Evolutionary conservation across 2,329 filamentous ascomycete genomes (phyloP), one percentile per base, ranked within the genome.

Genomic region (Penicillium sumatraense): DNA sequence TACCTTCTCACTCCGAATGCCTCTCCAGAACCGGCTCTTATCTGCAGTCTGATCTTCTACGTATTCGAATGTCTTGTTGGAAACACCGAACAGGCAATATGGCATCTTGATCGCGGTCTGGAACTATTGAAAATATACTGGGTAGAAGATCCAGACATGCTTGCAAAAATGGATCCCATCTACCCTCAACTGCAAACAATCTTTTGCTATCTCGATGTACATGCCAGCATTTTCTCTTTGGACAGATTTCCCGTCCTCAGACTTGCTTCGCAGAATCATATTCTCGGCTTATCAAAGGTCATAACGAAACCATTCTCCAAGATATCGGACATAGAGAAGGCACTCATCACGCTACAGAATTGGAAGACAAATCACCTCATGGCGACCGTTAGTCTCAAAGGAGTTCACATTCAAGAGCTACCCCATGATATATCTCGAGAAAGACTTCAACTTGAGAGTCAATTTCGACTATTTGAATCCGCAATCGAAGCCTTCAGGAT

Each of bases 1-100:
- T 61, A 66, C 46, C 63, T 69, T n/a, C 38, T 50, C 4, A 57
- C 59, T 1, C 42, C 50, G 0, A 50, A 58, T 20, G 65, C 65
- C 2, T 63, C 63, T 0, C 46, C 51, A 1, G 65, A 65, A 38
- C 59, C 58, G 8, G 63, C 65, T 0, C 56, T 69, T 6, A 60
- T 65, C 20, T 69, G 67, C 51, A 67, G 67, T 42, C 35, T 66
- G 1, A 58, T 69, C 2, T 68, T 67, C 16, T 67, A 65, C 50
- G 55, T 61, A 5, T 66, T 65, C 18, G 66, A 69, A 46, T 62
- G 61, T 14, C 58, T 68, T 0, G 38, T 66, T 1, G 66, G 66
- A 1, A 60, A 69, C 41, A 46, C 59, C 1, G 21, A 27, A 16
- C 57, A 63, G 23, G 66, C 63, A 0, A 65, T 65, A 20, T 63